phyloP scores from a whole-genome alignment of 2,329 filamentous ascomycete genomes.

The Aureobasidium pullulans region DNA sequence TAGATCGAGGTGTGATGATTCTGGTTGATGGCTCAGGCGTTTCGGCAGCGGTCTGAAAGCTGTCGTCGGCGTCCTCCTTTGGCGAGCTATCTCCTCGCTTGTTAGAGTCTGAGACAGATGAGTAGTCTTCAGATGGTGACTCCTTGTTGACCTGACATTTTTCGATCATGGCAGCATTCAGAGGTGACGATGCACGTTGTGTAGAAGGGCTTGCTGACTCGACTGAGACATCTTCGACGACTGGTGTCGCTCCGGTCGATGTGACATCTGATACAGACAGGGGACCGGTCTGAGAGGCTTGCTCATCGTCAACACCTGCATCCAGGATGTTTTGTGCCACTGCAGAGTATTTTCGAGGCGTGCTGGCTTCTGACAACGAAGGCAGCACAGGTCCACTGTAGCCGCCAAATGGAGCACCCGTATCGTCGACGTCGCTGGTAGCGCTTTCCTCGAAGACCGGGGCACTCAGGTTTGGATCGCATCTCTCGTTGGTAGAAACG shows the following conservation, averaged over 20 bases:
- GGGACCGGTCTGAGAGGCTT: too few species aligned
- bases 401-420: not conserved
- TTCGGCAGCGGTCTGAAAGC: slow-evolving; percentile 26
- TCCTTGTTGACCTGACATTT: not conserved
- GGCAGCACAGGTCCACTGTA: not conserved
- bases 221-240: not conserved
- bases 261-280: too few species aligned
- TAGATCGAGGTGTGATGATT: not conserved
- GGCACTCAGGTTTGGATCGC: too few species aligned
- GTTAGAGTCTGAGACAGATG: not conserved
- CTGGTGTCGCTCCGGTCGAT: too few species aligned
- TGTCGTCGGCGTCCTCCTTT: slow-evolving; percentile 23
- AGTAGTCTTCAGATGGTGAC: not conserved
- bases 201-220: not conserved
- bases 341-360: not conserved
- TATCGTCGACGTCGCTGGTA: not conserved
- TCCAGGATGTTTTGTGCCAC: too few species aligned
- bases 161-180: not conserved
- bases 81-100: not conserved
- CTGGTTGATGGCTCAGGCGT: slow-evolving; percentile 16
- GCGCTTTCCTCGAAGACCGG: not conserved
- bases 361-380: not conserved
- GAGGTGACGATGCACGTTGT: not conserved
- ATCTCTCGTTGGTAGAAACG: too few species aligned
- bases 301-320: too few species aligned